Conservation (phyloP, 192 early-diverging fungal genomes). For the Linnemannia schmuckeri region DNA sequence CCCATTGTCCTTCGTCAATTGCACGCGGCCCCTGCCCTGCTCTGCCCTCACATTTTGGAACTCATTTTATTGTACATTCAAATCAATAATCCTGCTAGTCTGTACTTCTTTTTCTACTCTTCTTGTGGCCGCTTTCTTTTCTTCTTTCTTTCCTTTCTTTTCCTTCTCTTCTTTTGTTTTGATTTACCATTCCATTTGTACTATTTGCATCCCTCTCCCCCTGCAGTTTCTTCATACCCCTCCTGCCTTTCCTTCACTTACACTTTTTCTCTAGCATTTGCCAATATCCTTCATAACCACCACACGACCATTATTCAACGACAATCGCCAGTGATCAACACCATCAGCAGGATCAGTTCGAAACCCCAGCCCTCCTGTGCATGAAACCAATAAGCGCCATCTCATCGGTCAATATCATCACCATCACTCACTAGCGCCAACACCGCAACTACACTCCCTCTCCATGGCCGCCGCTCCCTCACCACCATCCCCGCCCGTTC, state of each 20-base stretch:
- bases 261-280: not conserved
- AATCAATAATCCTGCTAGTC: not conserved
- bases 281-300: too few species aligned
- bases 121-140: not conserved
- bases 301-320: too few species aligned
- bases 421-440: not conserved
- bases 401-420: not conserved
- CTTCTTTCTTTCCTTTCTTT: not conserved
- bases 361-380: too few species aligned
- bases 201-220: not conserved
- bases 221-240: not conserved
- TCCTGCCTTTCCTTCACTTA: too few species aligned
- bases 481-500: not conserved
- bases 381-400: too few species aligned
- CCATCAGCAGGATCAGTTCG: too few species aligned
- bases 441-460: not conserved
- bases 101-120: not conserved
- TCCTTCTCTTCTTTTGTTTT: not conserved
- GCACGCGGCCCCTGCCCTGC: conserved; percentile 1
- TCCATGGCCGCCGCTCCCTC: conserved; percentile 28
- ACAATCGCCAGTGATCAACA: too few species aligned
- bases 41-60: not conserved
- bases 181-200: not conserved
- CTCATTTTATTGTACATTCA: not conserved
- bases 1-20: not conserved